These are phyloP conservation scores for Pyrenula massariospora DNA, from an alignment of 495 filamentous ascomycete species.

Conservation along the genomic window DNA sequence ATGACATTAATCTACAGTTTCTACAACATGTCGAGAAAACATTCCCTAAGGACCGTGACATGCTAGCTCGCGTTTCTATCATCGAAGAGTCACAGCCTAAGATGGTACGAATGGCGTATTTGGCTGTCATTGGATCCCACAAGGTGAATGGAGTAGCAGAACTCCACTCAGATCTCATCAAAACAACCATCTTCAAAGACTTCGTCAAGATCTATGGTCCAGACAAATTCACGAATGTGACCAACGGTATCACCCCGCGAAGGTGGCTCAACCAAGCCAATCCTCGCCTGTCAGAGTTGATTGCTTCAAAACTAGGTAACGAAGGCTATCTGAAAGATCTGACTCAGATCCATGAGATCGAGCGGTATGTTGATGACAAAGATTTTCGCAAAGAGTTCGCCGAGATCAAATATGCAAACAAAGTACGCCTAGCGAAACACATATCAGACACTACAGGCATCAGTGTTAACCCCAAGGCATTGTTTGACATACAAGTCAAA, in stretches of 20 bases:
- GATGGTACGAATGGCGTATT: conserved; percentile 92
- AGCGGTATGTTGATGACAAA: conserved; percentile 69
- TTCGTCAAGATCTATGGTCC: conserved; percentile 88
- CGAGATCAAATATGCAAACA: conserved; percentile 73
- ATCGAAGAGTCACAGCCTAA: conserved; percentile 97
- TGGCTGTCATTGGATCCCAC: conserved; percentile 94
- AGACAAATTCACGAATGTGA: conserved; percentile 97
- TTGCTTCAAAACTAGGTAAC: conserved; percentile 76
- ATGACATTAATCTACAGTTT: conserved; percentile 94
- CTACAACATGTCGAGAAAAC: conserved; percentile 76
- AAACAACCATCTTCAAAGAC: conserved; percentile 98
- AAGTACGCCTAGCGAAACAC: conserved; percentile 74
- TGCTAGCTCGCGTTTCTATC: conserved; percentile 78
- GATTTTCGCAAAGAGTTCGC: conserved; percentile 85
- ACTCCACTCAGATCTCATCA: conserved; percentile 91
- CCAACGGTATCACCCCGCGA: conserved; percentile 91
- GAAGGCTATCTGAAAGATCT: conserved; percentile 80
- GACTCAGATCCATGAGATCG: conserved; percentile 71
- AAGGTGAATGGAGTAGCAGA: conserved; percentile 98
- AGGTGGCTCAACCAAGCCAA: conserved; percentile 98
- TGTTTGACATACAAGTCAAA: conserved; percentile 98
- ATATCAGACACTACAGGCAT: conserved; percentile 73
- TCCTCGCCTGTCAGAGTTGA: conserved; percentile 80
- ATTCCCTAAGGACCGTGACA: conserved; percentile 80
- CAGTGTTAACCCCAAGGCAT: conserved; percentile 70